Base-by-base conservation (phyloP, 495 filamentous ascomycete genomes). In the Xanthoparmelia taractica region DNA sequence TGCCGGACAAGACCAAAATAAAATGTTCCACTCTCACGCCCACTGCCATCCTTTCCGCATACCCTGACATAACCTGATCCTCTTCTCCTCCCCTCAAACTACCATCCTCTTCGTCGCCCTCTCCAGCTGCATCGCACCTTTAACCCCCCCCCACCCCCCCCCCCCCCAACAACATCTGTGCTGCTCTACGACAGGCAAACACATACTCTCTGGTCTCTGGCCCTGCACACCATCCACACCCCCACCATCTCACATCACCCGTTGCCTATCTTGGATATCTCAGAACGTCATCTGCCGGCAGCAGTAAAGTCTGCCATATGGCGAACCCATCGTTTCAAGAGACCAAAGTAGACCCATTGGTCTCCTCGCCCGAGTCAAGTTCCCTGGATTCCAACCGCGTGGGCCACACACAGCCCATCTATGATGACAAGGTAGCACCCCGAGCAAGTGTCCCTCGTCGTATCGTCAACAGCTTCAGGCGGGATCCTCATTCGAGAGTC, bases 391-490 rank as follows among this genome's bases (percentile, higher is more conserved):
- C 59, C 31, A 66, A 54, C 54, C 13, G 41, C 13, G 57, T 61
- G 54, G 67, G 64, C 29, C 18, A 54, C 27, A 57, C 57, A 23
- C 61, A 45, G 45, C 57, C 63, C 8, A 33, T 48, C 12, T 64
- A 67, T 18, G 64, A 61, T n/a, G 50, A 61, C 12, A 38, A 41
- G 2, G 50, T 38, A 20, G 40, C 37, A 34, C 34, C 36, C 27
- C 48, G 37, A 43, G 34, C 31, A 29, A 64, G 61, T 40, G 23
- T 68, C 17, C 29, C 58, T 25, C 57, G 43, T 33, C 80, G 82
- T 31, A 76, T 91, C 63, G 63, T 88, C 61, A 86, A 96, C 73
- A 87, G 90, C 70, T 96, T 97, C 80, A 86, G 85, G 68, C 80
- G 87, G 34, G 91, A 96, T 65, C 89, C 90, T 2, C 84, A 85